Base-by-base conservation (phyloP, 2,329 filamentous ascomycete genomes). In the Decorospora gaudefroyi region DNA sequence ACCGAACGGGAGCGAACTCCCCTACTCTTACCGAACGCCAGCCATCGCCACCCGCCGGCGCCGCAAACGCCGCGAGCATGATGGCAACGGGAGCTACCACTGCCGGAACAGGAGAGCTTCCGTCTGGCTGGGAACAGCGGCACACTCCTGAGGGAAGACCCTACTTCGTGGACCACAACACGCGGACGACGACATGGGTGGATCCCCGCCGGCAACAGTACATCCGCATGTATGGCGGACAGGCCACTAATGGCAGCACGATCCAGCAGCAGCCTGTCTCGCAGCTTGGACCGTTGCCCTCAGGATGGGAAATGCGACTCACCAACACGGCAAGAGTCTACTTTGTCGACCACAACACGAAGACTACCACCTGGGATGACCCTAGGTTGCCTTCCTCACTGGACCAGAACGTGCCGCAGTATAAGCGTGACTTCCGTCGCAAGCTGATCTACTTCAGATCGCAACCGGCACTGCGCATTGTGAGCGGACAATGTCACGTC, bases 371-470 rank as follows among this genome's bases (percentile, higher is more conserved):
- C 1, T 99, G 93, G 93, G 93, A 99, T 67, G 93, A 99, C 65
- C 93, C 93, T 23, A 84, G 93, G 65, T 76, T 99, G 58, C 93
- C 93, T 16, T 97, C 92, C 2, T 97, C 93, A 1, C 78, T 99
- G 50, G 93, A 99, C 63, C 93, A 99, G 74, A 96, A 96, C 51
- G 93, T 99, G 36, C 93, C 93, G 38, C 93, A 99, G 74, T 99
- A 99, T 77, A 99, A 99, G 83, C 89, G 93, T 73, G 93, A 99
- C 72, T 99, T 99, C 80, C 80, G 93, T 65, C 83, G 93, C 66
- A 99, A 99, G 78, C 79, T 99, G 53, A 99, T 99, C 61, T 99
- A 99, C 78, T 99, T 99, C 87, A 84, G 93, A 59, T 99, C 93
- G 26, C 93, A 99, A 72, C 93, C 93, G 12, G 93, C 92, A 4